Evolutionary conservation across 495 filamentous ascomycete genomes (phyloP).

Genomic region (Aspergillus nanangensis): DNA sequence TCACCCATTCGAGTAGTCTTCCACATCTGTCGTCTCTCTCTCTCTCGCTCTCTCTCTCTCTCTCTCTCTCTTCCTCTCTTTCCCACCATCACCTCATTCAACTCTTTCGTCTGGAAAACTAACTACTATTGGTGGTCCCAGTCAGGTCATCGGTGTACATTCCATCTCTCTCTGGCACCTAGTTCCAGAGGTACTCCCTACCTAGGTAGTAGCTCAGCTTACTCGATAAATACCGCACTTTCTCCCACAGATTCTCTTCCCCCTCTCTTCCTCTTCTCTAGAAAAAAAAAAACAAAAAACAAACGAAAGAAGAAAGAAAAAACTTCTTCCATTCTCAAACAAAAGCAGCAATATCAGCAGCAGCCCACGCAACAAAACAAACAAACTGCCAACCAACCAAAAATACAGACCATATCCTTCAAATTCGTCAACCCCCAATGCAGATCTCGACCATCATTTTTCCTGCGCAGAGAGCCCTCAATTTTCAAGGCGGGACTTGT

Average conservation of each 20-base stretch:
- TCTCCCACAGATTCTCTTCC: not conserved
- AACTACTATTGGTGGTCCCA: no score
- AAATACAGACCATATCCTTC: no score
- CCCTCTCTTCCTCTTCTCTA: not conserved
- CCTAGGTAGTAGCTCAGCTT: not conserved
- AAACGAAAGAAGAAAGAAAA: no score
- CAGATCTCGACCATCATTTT: constrained; percentile 15
- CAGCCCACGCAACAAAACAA: constrained; percentile 4
- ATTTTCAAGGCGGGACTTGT: constrained; percentile 18
- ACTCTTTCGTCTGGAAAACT: no score
- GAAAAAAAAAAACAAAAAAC: no score
- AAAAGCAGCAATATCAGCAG: not conserved
- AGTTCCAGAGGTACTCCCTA: no score
- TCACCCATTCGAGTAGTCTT: constrained; percentile 1
- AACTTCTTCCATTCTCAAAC: no score
- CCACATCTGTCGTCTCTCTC: not conserved
- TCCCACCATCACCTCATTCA: no score
- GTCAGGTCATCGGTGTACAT: no score
- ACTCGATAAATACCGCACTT: not conserved
- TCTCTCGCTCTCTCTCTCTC: not conserved
- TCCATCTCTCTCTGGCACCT: no score
- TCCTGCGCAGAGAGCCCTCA: constrained; percentile 16
- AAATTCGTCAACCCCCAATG: constrained; percentile 20
- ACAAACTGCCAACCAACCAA: no score
- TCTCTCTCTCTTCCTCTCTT: not conserved